These are phyloP conservation scores for Cryptococcus sp. DNA, from an alignment of 1,284 basidiomycete genomes.

Conservation along the genomic window DNA sequence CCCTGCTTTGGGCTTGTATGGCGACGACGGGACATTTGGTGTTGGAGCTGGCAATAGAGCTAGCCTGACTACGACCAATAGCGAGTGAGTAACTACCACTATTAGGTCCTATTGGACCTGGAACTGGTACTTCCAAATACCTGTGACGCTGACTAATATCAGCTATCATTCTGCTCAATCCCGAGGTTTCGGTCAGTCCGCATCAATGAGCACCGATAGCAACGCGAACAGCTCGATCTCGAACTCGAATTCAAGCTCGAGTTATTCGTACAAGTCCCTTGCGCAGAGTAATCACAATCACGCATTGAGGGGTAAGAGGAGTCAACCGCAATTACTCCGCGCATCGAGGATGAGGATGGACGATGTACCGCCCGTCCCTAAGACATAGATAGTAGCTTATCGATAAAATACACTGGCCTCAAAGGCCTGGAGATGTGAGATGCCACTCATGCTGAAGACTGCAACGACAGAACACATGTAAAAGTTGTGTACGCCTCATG, in stretches of 20 bases:
- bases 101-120: background rate
- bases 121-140: background rate
- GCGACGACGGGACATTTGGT: constrained; percentile 7
- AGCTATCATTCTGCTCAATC: constrained; percentile 15
- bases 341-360: constrained; percentile 7
- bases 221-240: constrained; percentile 4
- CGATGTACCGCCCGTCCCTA: too few species aligned
- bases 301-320: constrained; percentile 12
- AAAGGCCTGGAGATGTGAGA: too few species aligned
- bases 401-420: too few species aligned
- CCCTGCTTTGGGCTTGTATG: background rate
- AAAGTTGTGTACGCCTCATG: too few species aligned
- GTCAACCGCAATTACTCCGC: constrained; percentile 8
- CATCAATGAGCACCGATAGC: too few species aligned
- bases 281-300: constrained; percentile 2
- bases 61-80: constrained; percentile 5
- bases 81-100: constrained; percentile 10
- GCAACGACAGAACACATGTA: too few species aligned
- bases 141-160: background rate
- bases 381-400: too few species aligned
- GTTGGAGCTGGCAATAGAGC: background rate
- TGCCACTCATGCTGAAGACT: too few species aligned
- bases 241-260: constrained; percentile 2
- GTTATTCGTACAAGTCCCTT: constrained; percentile 1
- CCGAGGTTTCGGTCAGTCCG: constrained; percentile 12